Conservation (phyloP, 75 land plant genomes). For the Picea sitchensis region DNA sequence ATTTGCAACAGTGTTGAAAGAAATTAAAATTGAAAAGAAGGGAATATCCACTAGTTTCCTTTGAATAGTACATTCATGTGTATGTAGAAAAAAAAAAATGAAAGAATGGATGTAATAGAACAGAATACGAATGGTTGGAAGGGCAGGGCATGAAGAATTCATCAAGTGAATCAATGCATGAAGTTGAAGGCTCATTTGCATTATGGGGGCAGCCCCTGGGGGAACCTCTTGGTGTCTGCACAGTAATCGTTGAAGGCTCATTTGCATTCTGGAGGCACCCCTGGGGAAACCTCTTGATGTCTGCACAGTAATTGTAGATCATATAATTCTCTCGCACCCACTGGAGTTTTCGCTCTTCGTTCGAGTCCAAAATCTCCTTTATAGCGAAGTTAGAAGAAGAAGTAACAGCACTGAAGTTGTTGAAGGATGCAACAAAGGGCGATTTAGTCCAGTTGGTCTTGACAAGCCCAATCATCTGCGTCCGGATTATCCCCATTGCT, state of each 20-base stretch:
- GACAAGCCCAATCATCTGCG: conserved; percentile 35
- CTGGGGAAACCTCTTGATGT: conserved; percentile 17
- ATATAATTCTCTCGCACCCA: conserved; percentile 26
- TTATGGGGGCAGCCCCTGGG: not conserved
- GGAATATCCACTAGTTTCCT: too few species aligned
- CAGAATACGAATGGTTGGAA: too few species aligned
- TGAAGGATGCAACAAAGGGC: conserved; percentile 18
- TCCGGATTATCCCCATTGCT: conserved; percentile 33
- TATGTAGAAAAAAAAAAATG: too few species aligned
- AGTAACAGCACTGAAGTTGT: not conserved
- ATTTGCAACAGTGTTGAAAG: too few species aligned
- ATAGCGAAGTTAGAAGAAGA: not conserved
- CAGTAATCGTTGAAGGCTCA: too few species aligned
- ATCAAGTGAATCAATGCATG: too few species aligned
- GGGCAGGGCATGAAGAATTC: too few species aligned
- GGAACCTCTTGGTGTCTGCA: too few species aligned
- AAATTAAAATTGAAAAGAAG: too few species aligned
- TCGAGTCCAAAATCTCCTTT: not conserved
- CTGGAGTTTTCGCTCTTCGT: not conserved
- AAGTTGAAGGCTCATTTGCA: not conserved
- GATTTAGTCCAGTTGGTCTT: conserved; percentile 17
- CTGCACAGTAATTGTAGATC: conserved; percentile 32
- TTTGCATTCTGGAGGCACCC: conserved; percentile 5
- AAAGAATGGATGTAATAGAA: too few species aligned
- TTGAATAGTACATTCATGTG: too few species aligned